phyloP scores from a whole-genome alignment of 495 filamentous ascomycete species.

The Penicillium mononematosum region DNA sequence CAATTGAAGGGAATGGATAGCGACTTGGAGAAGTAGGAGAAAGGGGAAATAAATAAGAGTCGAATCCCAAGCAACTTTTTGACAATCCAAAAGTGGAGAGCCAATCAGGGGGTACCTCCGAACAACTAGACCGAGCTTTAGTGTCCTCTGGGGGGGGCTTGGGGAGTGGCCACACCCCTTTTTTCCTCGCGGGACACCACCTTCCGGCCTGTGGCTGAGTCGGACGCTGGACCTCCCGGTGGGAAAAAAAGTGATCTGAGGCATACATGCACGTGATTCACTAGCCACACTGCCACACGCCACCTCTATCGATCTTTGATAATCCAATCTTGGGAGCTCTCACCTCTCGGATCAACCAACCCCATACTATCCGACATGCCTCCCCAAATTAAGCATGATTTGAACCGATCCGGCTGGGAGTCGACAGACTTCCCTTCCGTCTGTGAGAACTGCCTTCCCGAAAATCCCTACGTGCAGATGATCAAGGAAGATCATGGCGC shows the following conservation, averaged over 20 bases:
- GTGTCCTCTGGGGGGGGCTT: conserved; percentile 9
- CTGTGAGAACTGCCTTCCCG: conserved; percentile 80
- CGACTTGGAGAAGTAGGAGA: conserved; percentile 13
- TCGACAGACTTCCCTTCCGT: conserved; percentile 73
- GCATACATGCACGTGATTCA: conserved; percentile 6
- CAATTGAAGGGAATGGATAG: conserved; percentile 14
- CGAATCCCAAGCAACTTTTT: conserved; percentile 26
- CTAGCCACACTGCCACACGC: conserved; percentile 18
- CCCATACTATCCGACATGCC: conserved; percentile 30
- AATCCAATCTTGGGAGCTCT: conserved; percentile 13
- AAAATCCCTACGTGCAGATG: conserved; percentile 98
- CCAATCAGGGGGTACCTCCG: conserved; percentile 11
- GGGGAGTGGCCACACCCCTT: conserved; percentile 11
- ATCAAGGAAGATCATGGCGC: conserved; percentile 91
- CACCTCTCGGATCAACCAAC: conserved; percentile 3
- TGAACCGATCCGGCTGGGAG: conserved; percentile 96
- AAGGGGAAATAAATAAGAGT: conserved; percentile 15
- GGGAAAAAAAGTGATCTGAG: not conserved
- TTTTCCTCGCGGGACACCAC: conserved; percentile 10
- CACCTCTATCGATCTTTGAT: conserved; percentile 16
- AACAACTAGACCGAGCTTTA: conserved; percentile 11
- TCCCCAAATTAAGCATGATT: conserved; percentile 87
- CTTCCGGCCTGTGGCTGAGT: conserved; percentile 25
- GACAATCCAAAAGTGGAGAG: conserved; percentile 14
- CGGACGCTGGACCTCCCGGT: conserved; percentile 20